These are phyloP conservation scores for Psilocybe tampanensis DNA, from an alignment of 768 basidiomycete genomes.

Conservation along the genomic window DNA sequence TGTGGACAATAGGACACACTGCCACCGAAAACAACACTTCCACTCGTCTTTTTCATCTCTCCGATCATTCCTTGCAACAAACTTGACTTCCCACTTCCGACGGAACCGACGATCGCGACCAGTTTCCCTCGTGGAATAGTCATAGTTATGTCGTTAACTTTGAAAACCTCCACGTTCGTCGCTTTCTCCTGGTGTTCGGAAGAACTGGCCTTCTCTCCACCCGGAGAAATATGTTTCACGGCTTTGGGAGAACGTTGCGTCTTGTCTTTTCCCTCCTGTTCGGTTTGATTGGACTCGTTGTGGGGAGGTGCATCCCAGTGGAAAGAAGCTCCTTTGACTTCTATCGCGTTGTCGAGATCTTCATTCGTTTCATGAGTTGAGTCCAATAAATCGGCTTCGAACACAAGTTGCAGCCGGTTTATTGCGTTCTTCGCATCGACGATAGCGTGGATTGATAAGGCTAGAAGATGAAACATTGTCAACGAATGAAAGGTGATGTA, in stretches of 20 bases:
- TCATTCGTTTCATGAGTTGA: conserved; percentile 56
- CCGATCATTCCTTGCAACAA: conserved; percentile 77
- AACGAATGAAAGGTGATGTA: neutral
- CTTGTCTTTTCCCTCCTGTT: conserved; percentile 24
- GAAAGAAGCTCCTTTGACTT: conserved; percentile 69
- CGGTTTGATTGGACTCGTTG: conserved; percentile 28
- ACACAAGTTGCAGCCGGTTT: conserved; percentile 71
- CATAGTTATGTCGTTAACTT: conserved; percentile 63
- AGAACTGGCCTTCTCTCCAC: neutral
- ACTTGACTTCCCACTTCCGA: conserved; percentile 71
- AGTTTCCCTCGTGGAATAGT: conserved; percentile 74
- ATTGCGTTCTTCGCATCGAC: conserved; percentile 82
- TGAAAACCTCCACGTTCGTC: conserved; percentile 50
- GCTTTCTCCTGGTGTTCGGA: neutral
- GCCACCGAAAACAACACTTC: conserved; percentile 71
- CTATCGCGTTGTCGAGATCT: conserved; percentile 59
- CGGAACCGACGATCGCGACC: conserved; percentile 82
- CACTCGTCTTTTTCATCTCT: conserved; percentile 76
- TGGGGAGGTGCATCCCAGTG: conserved; percentile 81
- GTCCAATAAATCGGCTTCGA: conserved; percentile 75
- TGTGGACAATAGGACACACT: conserved; percentile 85
- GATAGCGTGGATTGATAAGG: conserved; percentile 67
- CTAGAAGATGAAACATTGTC: conserved; percentile 30
- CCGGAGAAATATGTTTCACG: conserved; percentile 21
- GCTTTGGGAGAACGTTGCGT: conserved; percentile 9